phyloP scores from a whole-genome alignment of 305 asterid species.

The Fraxinus ornus region DNA sequence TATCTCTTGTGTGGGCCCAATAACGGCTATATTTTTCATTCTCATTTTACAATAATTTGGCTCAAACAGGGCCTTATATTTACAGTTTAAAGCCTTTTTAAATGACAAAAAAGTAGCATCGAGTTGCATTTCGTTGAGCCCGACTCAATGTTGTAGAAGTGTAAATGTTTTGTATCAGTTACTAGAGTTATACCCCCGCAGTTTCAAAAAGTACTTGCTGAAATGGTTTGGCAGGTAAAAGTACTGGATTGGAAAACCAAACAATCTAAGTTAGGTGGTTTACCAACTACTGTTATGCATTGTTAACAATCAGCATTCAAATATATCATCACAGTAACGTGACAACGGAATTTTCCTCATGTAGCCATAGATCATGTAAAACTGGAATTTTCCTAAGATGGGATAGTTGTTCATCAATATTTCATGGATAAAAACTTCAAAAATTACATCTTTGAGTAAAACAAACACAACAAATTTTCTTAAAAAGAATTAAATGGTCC shows the following conservation, averaged over 20 bases:
- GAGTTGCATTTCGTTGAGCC: background rate
- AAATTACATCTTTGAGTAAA: background rate
- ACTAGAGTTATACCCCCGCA: background rate
- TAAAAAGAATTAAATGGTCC: background rate
- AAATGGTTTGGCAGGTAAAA: background rate
- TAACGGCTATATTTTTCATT: too few species aligned
- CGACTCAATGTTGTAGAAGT: background rate
- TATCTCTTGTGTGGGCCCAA: too few species aligned
- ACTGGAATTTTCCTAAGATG: background rate
- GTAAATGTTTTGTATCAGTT: background rate
- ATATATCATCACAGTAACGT: background rate
- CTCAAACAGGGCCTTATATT: background rate
- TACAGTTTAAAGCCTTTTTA: background rate
- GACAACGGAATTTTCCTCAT: background rate
- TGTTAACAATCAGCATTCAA: background rate
- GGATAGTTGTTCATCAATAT: background rate
- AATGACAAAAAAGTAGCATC: background rate
- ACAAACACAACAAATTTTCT: background rate
- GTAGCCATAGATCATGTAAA: background rate
- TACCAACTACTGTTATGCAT: background rate
- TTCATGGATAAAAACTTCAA: background rate
- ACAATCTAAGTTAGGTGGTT: background rate
- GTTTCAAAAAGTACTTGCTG: background rate
- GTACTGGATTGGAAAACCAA: background rate
- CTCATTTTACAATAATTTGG: too few species aligned